Evolutionary conservation across 139 green algal genomes (phyloP).

Genomic region (Monoraphidium neglectum): DNA sequence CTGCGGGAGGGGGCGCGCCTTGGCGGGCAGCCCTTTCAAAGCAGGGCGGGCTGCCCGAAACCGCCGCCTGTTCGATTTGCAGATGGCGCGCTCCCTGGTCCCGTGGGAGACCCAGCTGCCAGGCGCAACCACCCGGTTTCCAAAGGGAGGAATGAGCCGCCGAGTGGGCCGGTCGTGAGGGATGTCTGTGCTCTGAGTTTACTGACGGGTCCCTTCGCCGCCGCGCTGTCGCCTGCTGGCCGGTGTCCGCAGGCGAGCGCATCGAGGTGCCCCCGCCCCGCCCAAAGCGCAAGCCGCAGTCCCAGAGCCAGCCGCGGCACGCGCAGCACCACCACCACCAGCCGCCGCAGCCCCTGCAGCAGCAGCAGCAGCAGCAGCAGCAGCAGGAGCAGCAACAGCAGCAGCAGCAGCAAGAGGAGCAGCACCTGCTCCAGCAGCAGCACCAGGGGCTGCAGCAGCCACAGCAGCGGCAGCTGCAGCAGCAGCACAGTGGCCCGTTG

Average conservation of each 20-base stretch:
- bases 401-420: slow-evolving; percentile 5
- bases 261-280: slow-evolving; percentile 82
- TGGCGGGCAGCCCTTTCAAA: background rate
- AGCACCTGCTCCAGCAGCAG: background rate
- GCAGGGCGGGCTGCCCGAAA: background rate
- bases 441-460: background rate
- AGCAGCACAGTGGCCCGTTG: no score
- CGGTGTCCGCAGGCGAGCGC: slow-evolving; percentile 23
- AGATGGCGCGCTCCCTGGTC: background rate
- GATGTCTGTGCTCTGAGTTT: background rate
- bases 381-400: slow-evolving; percentile 1
- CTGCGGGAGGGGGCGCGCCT: slow-evolving; percentile 68
- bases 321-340: slow-evolving; percentile 19
- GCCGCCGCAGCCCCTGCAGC: background rate
- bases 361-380: background rate
- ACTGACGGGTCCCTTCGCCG: background rate
- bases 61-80: no score
- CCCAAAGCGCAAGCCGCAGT: slow-evolving; percentile 78
- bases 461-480: background rate
- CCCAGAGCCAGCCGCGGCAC: slow-evolving; percentile 5
- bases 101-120: background rate
- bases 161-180: background rate
- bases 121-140: background rate
- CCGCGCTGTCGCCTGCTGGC: background rate
- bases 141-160: background rate